Conservation (phyloP, 805 yeast genomes). For the Yamadazyma sp. region DNA sequence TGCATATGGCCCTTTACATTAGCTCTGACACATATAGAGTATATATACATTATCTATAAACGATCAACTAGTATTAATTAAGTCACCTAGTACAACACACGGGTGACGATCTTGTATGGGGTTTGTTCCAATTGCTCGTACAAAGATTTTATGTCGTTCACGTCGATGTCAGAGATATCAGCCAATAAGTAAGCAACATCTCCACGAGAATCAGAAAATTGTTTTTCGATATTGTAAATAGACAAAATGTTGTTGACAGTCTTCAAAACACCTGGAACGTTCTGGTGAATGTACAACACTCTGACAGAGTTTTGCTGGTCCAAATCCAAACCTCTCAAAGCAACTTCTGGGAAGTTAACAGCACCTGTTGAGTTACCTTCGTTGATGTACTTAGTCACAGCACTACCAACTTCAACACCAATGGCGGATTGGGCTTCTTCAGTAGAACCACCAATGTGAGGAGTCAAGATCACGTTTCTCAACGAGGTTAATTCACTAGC, state of each 20-base stretch:
- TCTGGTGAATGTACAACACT: constrained; percentile 93
- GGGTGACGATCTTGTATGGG: constrained; percentile 85
- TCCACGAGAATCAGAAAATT: constrained; percentile 95
- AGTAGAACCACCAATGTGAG: constrained; percentile 98
- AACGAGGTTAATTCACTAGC: constrained; percentile 75
- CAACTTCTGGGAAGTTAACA: constrained; percentile 98
- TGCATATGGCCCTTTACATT: too few relatives aligned
- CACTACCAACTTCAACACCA: constrained; percentile 90
- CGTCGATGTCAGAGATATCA: constrained; percentile 83
- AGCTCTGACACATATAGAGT: too few relatives aligned
- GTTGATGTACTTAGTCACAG: constrained; percentile 86
- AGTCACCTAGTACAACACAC: constrained; percentile 81
- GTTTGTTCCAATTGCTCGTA: constrained; percentile 86
- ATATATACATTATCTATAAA: too few relatives aligned
- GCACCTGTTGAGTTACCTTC: constrained; percentile 95
- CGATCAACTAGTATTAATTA: too few relatives aligned
- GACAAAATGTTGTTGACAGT: constrained; percentile 95
- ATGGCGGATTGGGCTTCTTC: constrained; percentile 98
- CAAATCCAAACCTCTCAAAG: constrained; percentile 79
- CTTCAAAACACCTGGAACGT: constrained; percentile 97
- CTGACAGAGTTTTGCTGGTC: constrained; percentile 89
- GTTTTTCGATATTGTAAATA: constrained; percentile 94
- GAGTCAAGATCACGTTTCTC: constrained; percentile 89
- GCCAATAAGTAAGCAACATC: constrained; percentile 98
- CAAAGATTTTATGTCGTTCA: constrained; percentile 77